Evolutionary conservation across 2,329 filamentous ascomycete genomes (phyloP), one percentile per base, ranked within the genome.

Genomic region (Arachnomyces sp.): DNA sequence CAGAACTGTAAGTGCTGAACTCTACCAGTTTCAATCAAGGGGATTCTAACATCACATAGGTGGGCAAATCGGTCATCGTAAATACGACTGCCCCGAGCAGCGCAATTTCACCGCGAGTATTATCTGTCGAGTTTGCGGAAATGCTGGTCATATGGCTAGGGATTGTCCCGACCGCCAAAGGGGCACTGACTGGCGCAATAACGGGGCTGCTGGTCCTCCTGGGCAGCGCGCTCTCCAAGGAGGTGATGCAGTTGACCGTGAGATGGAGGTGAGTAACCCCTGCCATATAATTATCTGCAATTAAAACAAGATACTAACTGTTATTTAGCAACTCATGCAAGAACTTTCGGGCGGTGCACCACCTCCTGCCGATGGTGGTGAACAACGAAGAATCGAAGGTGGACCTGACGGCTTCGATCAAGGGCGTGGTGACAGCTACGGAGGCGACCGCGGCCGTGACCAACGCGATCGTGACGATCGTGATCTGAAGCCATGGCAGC

Each of bases 21-120:
- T 25, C n/a, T 3, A 13, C 12, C 12, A 15, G 9, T n/a, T 11
- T 25, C 25, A 45, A 32, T 44, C 16, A 32, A 28, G 35, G 16
- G 14, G 29, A 34, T 43, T 38, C 41, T 48, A 49, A 61, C 31
- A 11, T 28, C 43, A 34, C 6, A 31, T 34, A 74, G 73, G 86
- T 66, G 92, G 92, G 54, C 88, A 96, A 74, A 98, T 98, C 50
- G 92, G 92, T 45, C 92, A 98, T 66, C 83, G 92, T 67, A 98
- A 98, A 68, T 96, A 95, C 63, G 92, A 98, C 61, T 98, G 92
- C 55, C 92, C 92, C 11, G 87, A 98, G 68, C 86, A 92, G 64
- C 86, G 89, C 61, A 98, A 98, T 68, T 96, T 84, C 68, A 98
- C 92, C n/a, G 89, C 92, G 55, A 96, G 88, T 67, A 96, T 98